Percentiles rank a stretch among this genome's conserved stretches.
These are phyloP conservation scores for Adiantum capillusveneris DNA, from an alignment of 75 land plant species.

Conservation along the genomic window DNA sequence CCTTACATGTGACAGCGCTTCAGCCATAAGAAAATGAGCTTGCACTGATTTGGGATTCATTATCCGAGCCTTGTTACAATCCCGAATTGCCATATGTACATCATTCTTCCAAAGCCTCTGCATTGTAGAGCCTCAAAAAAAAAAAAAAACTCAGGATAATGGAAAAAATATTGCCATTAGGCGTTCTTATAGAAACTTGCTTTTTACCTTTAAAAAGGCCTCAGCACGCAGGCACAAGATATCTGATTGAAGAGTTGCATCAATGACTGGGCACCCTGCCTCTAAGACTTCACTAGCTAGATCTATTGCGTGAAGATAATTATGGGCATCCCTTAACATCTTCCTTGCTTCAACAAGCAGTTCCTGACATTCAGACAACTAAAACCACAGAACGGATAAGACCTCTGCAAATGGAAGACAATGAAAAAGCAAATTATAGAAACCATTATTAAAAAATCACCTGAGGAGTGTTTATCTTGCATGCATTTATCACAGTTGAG, in stretches of 20 bases:
- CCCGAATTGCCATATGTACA: constrained; percentile 92
- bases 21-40: constrained; percentile 76
- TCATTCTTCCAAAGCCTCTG: constrained; percentile 99
- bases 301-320: constrained; percentile 66
- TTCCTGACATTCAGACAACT: constrained; percentile 61
- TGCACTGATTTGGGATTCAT: constrained; percentile 53
- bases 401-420: too few relatives aligned
- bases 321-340: constrained; percentile 37
- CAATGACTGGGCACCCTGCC: constrained; percentile 43
- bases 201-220: constrained; percentile 68
- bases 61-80: constrained; percentile 68
- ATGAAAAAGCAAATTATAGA: background rate
- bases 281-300: constrained; percentile 83
- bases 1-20: constrained; percentile 80
- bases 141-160: too few relatives aligned
- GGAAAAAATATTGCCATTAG: too few relatives aligned
- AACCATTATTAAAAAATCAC: background rate
- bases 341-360: constrained; percentile 58
- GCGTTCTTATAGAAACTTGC: too few relatives aligned
- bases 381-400: constrained; percentile 5
- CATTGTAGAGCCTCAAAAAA: too few relatives aligned
- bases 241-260: constrained; percentile 46
- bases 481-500: background rate
- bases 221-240: constrained; percentile 84
- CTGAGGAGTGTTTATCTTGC: background rate